phyloP scores from a whole-genome alignment of 257 asterid genomes.

The Plectranthus barbatus region DNA sequence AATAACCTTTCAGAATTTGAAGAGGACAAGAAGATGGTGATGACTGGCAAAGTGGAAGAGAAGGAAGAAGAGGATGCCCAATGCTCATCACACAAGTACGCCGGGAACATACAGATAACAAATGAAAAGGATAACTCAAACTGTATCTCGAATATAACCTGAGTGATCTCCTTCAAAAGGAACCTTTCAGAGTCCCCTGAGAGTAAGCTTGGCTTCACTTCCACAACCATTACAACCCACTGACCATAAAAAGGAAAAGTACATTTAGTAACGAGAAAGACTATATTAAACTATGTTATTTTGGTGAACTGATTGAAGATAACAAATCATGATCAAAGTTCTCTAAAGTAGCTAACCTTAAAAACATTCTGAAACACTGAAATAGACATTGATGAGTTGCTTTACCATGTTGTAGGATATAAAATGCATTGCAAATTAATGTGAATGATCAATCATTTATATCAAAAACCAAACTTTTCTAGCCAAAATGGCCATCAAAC shows the following conservation, averaged over 20 bases:
- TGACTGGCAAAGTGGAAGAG: not conserved
- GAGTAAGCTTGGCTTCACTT: slow-evolving; percentile 61
- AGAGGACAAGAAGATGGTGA: not conserved
- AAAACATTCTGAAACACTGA: too few relatives aligned
- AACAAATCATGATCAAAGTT: not conserved
- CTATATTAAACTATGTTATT: not conserved
- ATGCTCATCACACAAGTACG: not conserved
- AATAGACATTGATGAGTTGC: too few relatives aligned
- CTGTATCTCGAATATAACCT: slow-evolving; percentile 28
- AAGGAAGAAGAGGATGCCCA: not conserved
- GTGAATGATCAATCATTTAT: not conserved
- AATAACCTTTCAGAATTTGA: not conserved
- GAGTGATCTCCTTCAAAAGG: slow-evolving; percentile 41
- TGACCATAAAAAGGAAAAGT: slow-evolving; percentile 8
- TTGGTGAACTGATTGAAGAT: too few relatives aligned
- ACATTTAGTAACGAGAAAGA: not conserved
- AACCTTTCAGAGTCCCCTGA: slow-evolving; percentile 52
- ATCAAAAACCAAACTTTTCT: too few relatives aligned
- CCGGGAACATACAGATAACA: not conserved
- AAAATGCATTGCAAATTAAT: not conserved
- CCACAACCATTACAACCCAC: slow-evolving; percentile 43
- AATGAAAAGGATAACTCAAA: not conserved
- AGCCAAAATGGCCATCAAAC: too few relatives aligned
- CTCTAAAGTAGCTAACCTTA: not conserved
- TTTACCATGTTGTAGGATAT: too few relatives aligned